Base-by-base conservation (phyloP, 305 asterid genomes). In the Fraxinus albicans region DNA sequence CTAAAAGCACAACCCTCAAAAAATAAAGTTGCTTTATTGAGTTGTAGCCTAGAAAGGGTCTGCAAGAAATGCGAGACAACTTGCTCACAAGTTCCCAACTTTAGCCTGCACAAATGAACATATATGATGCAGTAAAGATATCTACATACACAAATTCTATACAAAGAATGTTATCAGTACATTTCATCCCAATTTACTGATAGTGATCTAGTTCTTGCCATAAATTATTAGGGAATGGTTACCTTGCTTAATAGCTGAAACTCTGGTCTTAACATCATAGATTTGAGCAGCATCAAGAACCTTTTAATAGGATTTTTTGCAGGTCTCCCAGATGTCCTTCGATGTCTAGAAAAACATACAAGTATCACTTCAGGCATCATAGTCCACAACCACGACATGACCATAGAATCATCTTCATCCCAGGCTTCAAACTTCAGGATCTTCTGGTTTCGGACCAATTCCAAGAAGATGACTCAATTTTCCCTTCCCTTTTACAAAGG, bases 401-500 rank as follows among this genome's bases (percentile, higher is more conserved):
- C 35, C 29, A 8, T 35, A 38, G 78, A 74, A 8, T 74, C 55
- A 8, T 5, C 31, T 34, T 19, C 53, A 36, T 74, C 78, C 19
- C 58, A 36, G 27, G 29, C 55, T 34, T 74, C 31, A 74, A 74
- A 74, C 29, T 19, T 19, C 3, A 44, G 27, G 23, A 3, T 77
- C 69, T 10, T 15, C 36, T 44, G n/a, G 33, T 40, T 25, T 40
- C 0, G 70, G 80, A 13, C 35, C 34, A 9, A 34, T 40, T 7
- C 36, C 69, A 9, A 47, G 33, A 5, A 77, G 50, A 47, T 5
- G 72, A 12, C 38, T 23, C 3, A 27, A 31, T 31, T 77, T 77
- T 3, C 80, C 80, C 6, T 25, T 47, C 9, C 80, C 80, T 25
- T 77, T 77, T 9, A 77, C 69, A 77, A 77, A 77, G 21, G 13